phyloP scores from a whole-genome alignment of 495 filamentous ascomycete species.

The Amorphotheca resinae region DNA sequence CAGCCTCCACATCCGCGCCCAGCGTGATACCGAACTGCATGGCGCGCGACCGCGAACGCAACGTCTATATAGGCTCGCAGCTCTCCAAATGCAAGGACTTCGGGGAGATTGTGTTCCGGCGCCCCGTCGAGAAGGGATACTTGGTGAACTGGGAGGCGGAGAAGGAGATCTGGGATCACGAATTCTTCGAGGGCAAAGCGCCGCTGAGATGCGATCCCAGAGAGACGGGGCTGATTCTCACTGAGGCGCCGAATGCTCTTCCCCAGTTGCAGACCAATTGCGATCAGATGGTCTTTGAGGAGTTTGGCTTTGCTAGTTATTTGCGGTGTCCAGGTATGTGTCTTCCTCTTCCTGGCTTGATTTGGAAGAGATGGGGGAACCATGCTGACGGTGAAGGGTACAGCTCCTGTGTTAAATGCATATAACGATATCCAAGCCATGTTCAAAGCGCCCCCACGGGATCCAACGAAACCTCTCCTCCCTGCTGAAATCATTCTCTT shows the following conservation, averaged over 20 bases:
- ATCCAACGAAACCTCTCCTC: slow-evolving; percentile 27
- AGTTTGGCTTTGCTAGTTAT: slow-evolving; percentile 89
- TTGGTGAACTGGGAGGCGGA: slow-evolving; percentile 95
- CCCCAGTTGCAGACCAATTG: slow-evolving; percentile 72
- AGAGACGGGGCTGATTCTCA: slow-evolving; percentile 69
- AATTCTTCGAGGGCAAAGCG: slow-evolving; percentile 69
- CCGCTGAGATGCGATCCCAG: slow-evolving; percentile 58
- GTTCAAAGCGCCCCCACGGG: slow-evolving; percentile 35
- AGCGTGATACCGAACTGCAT: slow-evolving; percentile 76
- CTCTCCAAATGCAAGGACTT: slow-evolving; percentile 75
- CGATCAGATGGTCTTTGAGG: slow-evolving; percentile 95
- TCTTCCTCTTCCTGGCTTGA: no score
- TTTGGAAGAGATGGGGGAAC: neutral
- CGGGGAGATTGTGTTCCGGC: slow-evolving; percentile 74
- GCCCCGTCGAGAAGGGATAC: slow-evolving; percentile 91
- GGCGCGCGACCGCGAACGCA: slow-evolving; percentile 66
- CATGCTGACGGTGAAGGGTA: neutral
- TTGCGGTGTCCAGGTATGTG: slow-evolving; percentile 56
- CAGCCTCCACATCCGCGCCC: slow-evolving; percentile 8
- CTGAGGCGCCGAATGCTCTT: slow-evolving; percentile 84
- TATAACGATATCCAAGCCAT: slow-evolving; percentile 67
- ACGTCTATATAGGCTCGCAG: slow-evolving; percentile 67
- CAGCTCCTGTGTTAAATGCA: slow-evolving; percentile 57
- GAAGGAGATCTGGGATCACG: slow-evolving; percentile 89
- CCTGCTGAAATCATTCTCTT: slow-evolving; percentile 77